These are phyloP conservation scores for Diaporthe longicolla DNA, from an alignment of 2,329 filamentous ascomycete species.

Conservation along the genomic window DNA sequence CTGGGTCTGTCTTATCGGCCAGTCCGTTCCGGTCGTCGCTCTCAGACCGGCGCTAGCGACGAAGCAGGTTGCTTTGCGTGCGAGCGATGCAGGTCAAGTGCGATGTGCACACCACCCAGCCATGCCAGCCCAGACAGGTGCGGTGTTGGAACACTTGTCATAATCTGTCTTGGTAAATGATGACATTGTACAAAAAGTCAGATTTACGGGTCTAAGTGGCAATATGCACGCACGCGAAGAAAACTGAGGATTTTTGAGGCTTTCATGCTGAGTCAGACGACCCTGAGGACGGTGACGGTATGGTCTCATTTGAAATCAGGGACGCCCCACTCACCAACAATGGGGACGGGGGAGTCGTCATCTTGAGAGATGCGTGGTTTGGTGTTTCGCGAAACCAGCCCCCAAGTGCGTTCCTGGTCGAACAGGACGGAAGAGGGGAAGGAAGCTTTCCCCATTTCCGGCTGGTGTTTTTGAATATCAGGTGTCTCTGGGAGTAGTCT, in stretches of 20 bases:
- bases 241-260: background rate
- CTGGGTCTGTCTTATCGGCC: slow-evolving; percentile 30
- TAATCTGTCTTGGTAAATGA: background rate
- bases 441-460: background rate
- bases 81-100: background rate
- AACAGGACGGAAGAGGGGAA: background rate
- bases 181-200: background rate
- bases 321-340: slow-evolving; percentile 14
- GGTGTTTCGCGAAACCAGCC: slow-evolving; percentile 17
- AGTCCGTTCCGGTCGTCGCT: slow-evolving; percentile 19
- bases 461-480: background rate
- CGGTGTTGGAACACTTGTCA: too few species aligned
- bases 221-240: background rate
- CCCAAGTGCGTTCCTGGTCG: background rate
- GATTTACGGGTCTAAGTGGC: background rate
- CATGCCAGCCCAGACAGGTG: too few species aligned
- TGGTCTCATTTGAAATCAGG: slow-evolving; percentile 35
- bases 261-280: slow-evolving; percentile 12
- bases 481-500: background rate
- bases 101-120: too few species aligned
- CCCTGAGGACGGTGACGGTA: slow-evolving; percentile 9
- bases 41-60: slow-evolving; percentile 9
- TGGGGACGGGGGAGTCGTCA: slow-evolving; percentile 18
- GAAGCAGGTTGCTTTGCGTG: background rate
- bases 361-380: slow-evolving; percentile 12